Conservation (phyloP, 176 grass and related monocot species). For the Thalia dealbata region DNA sequence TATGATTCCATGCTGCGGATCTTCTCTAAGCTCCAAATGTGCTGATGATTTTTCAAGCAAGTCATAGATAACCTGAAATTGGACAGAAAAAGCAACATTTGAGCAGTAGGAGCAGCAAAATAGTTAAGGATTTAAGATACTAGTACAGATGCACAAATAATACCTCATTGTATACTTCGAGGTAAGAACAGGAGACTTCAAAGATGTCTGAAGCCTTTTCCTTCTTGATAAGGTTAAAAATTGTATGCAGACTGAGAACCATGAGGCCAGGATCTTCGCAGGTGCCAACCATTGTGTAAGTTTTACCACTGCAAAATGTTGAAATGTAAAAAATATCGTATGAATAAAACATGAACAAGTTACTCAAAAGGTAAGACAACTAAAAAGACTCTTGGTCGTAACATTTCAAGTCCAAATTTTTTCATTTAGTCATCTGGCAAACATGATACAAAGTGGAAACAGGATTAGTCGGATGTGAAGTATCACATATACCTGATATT, state of each 20-base stretch:
- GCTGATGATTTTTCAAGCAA: slow-evolving; percentile 96
- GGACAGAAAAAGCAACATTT: slow-evolving; percentile 18
- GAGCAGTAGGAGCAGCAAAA: slow-evolving; percentile 6
- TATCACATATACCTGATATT: background rate
- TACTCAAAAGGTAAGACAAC: background rate
- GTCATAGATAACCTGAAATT: slow-evolving; percentile 93
- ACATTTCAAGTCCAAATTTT: background rate
- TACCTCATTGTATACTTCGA: slow-evolving; percentile 99
- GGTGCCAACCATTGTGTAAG: slow-evolving; percentile 97
- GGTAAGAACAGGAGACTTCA: slow-evolving; percentile 91
- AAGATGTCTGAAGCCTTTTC: slow-evolving; percentile 63
- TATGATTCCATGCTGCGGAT: slow-evolving; percentile 83
- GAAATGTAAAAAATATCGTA: slow-evolving; percentile 19
- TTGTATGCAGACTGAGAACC: slow-evolving; percentile 95
- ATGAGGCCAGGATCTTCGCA: slow-evolving; percentile 85
- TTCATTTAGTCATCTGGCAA: background rate
- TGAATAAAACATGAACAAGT: slow-evolving; percentile 1
- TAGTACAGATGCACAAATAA: background rate
- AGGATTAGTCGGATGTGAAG: background rate
- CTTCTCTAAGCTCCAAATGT: slow-evolving; percentile 95
- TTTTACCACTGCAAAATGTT: slow-evolving; percentile 66
- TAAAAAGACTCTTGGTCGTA: background rate
- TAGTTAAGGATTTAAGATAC: slow-evolving; percentile 3
- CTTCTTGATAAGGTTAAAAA: slow-evolving; percentile 92
- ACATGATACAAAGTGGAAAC: background rate